These are phyloP conservation scores for Cotoneaster glaucophyllus DNA, from an alignment of 306 rosid genomes.

Conservation along the genomic window DNA sequence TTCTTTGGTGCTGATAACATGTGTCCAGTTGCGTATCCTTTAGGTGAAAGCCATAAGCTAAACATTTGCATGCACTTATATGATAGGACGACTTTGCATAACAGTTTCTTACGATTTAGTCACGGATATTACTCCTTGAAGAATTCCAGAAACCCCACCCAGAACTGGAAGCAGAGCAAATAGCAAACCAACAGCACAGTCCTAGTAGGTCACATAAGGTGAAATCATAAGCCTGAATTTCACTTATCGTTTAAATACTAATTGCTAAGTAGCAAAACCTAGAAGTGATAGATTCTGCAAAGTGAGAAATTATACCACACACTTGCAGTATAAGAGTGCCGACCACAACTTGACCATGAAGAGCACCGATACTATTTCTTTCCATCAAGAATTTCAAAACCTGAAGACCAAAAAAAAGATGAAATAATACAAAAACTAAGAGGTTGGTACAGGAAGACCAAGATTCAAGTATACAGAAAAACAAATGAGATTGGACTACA, in stretches of 20 bases:
- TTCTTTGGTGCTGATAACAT: background rate
- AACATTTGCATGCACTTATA: conserved; percentile 10
- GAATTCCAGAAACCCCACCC: conserved; percentile 91
- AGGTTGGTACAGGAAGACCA: background rate
- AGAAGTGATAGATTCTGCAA: background rate
- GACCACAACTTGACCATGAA: conserved; percentile 91
- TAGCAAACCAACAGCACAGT: conserved; percentile 94
- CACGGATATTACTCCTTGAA: conserved; percentile 92
- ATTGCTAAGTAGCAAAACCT: background rate
- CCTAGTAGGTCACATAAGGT: conserved; percentile 42
- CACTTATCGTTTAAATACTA: background rate
- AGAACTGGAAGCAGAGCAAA: conserved; percentile 93
- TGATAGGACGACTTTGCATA: background rate
- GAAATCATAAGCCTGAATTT: background rate
- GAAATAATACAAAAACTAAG: conserved; percentile 1
- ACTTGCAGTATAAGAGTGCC: conserved; percentile 96
- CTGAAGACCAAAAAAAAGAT: conserved; percentile 34
- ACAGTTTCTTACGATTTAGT: conserved; percentile 64
- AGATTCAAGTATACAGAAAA: background rate
- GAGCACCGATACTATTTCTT: conserved; percentile 63
- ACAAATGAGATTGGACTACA: background rate
- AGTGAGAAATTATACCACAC: conserved; percentile 4
- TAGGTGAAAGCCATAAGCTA: background rate
- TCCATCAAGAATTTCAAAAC: conserved; percentile 96
- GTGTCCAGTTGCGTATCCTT: background rate